Percentiles rank a stretch among this genome's conserved stretches.
These are phyloP conservation scores for Echites panduratus DNA, from an alignment of 257 asterid species.

Conservation along the genomic window DNA sequence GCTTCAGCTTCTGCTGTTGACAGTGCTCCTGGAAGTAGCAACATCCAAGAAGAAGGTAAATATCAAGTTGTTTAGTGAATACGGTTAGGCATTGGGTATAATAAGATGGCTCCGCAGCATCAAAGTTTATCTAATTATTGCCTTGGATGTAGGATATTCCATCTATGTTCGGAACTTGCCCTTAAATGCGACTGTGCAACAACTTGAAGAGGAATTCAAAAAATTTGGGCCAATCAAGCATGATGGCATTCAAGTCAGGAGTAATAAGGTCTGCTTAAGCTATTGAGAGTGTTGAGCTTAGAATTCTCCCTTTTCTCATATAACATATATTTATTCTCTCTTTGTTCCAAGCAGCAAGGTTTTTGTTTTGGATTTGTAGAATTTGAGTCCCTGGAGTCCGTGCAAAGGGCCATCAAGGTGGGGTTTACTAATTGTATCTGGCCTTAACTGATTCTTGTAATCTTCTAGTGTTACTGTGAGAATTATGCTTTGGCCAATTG, in stretches of 20 bases:
- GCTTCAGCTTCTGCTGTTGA: constrained; percentile 15
- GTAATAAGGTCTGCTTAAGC: constrained; percentile 51
- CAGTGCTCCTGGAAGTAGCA: constrained; percentile 18
- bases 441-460: background rate
- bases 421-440: background rate
- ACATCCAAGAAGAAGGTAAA: constrained; percentile 22
- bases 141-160: constrained; percentile 70
- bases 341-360: constrained; percentile 55
- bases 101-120: background rate
- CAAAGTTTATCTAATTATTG: background rate
- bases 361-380: constrained; percentile 91
- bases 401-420: constrained; percentile 81
- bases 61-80: background rate
- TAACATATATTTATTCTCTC: constrained; percentile 9
- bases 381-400: constrained; percentile 60
- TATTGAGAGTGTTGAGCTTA: constrained; percentile 5
- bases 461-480: background rate
- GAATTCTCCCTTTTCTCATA: constrained; percentile 3
- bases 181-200: constrained; percentile 43
- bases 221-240: constrained; percentile 72
- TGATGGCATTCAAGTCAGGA: constrained; percentile 85
- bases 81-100: background rate
- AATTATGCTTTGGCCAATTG: background rate
- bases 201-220: constrained; percentile 70
- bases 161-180: constrained; percentile 80